A percentile compares a stretch with the other conserved stretches of the same genome.
These are phyloP conservation scores for Meredithiella fracta DNA, from an alignment of 2,329 filamentous ascomycete species.

Conservation along the genomic window DNA sequence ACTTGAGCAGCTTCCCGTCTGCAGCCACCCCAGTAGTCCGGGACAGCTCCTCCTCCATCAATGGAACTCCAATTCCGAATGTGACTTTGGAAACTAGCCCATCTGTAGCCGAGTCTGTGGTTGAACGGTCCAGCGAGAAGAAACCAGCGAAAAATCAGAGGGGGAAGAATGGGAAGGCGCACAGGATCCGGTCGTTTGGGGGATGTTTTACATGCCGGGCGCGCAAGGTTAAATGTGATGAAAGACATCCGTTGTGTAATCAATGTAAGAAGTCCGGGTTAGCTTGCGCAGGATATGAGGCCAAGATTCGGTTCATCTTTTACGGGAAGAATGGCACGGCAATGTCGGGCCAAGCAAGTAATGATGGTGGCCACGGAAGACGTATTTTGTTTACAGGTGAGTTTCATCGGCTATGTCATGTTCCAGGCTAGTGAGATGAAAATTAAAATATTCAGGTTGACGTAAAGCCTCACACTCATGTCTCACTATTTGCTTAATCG, in stretches of 20 bases:
- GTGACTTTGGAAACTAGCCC: neutral
- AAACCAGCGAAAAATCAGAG: neutral
- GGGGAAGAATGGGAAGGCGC: neutral
- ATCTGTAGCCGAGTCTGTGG: neutral
- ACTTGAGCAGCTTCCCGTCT: too few relatives aligned
- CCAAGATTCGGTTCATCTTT: constrained; percentile 12
- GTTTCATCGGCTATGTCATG: neutral
- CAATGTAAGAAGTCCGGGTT: constrained; percentile 9
- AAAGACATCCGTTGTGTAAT: constrained; percentile 5
- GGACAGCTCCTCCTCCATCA: too few relatives aligned
- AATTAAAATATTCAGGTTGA: too few relatives aligned
- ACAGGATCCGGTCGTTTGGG: constrained; percentile 8
- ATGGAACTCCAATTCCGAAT: neutral
- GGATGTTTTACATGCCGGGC: constrained; percentile 12
- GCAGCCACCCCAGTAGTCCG: too few relatives aligned
- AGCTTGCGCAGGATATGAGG: constrained; percentile 9
- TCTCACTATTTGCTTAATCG: too few relatives aligned
- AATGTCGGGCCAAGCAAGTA: neutral
- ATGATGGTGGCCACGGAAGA: constrained; percentile 10
- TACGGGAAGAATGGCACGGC: neutral
- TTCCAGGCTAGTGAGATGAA: neutral
- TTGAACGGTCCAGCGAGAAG: neutral
- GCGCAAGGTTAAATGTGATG: constrained; percentile 13
- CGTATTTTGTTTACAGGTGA: constrained; percentile 11
- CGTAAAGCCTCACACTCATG: too few relatives aligned